These are phyloP conservation scores for Tilletia indica DNA, from an alignment of 1,284 basidiomycete species.

Conservation along the genomic window DNA sequence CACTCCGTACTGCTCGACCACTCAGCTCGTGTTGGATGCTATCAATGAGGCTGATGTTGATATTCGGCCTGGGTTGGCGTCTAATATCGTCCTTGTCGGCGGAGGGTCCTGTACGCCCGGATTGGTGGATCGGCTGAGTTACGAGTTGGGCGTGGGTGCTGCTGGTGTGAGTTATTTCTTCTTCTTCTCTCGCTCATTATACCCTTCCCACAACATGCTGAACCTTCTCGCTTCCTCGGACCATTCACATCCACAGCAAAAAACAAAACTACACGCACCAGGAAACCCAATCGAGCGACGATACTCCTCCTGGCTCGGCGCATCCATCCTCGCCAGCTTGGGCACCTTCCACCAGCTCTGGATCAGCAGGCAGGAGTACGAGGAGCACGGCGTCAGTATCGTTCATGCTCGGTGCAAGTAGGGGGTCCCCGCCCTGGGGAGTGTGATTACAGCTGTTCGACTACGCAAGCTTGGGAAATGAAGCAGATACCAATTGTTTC, in stretches of 20 bases:
- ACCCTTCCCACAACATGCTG: neutral
- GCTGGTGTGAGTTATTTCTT: constrained; percentile 61
- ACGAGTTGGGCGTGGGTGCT: constrained; percentile 74
- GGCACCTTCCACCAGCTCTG: constrained; percentile 56
- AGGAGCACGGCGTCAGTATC: constrained; percentile 51
- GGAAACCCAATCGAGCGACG: constrained; percentile 52
- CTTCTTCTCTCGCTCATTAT: constrained; percentile 24
- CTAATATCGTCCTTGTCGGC: constrained; percentile 91
- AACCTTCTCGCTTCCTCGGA: constrained; percentile 19
- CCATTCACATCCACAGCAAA: constrained; percentile 29
- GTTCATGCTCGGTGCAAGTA: constrained; percentile 53
- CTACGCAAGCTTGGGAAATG: too few relatives aligned
- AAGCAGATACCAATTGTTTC: too few relatives aligned
- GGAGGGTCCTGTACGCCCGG: constrained; percentile 84
- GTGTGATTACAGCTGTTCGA: too few relatives aligned
- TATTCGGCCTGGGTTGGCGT: constrained; percentile 79
- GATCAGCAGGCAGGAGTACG: constrained; percentile 54
- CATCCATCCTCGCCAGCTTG: constrained; percentile 48
- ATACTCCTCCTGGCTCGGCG: constrained; percentile 53
- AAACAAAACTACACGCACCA: constrained; percentile 53
- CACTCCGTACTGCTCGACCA: constrained; percentile 10
- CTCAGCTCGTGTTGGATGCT: constrained; percentile 70
- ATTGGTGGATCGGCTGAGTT: constrained; percentile 77
- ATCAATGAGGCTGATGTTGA: constrained; percentile 86
- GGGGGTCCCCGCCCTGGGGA: neutral